Evolutionary conservation across 768 basidiomycete genomes (phyloP).

Genomic region (Pisolithus marmoratus): DNA sequence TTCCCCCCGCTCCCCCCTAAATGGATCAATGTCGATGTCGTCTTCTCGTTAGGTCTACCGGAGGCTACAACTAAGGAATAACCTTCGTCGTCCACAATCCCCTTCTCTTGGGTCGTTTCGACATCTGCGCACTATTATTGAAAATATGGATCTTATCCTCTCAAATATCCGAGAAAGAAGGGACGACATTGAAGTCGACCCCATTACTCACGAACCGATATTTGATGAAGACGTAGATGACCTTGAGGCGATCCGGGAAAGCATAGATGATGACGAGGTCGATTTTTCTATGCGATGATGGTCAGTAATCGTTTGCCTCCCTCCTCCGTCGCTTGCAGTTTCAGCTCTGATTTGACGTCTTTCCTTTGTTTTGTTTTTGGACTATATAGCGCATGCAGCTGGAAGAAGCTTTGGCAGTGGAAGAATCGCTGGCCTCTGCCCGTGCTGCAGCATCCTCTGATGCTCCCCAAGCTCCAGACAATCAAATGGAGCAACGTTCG

Average conservation of each 20-base stretch:
- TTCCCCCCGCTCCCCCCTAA: slow-evolving; percentile 22
- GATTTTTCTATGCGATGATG: neutral
- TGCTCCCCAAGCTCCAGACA: neutral
- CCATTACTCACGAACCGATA: too few relatives aligned
- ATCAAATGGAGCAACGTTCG: neutral
- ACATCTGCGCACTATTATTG: slow-evolving; percentile 46
- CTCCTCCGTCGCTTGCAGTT: slow-evolving; percentile 23
- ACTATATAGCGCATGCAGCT: slow-evolving; percentile 10
- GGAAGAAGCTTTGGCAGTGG: slow-evolving; percentile 3
- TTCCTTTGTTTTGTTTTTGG: slow-evolving; percentile 12
- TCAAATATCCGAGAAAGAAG: too few relatives aligned
- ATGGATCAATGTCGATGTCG: neutral
- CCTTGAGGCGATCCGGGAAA: too few relatives aligned
- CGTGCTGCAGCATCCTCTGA: neutral
- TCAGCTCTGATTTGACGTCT: slow-evolving; percentile 21
- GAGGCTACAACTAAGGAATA: slow-evolving; percentile 14
- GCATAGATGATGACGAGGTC: neutral
- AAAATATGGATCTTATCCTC: slow-evolving; percentile 7
- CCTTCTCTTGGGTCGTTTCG: slow-evolving; percentile 30
- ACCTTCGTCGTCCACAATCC: slow-evolving; percentile 21
- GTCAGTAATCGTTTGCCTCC: neutral
- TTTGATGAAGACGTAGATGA: too few relatives aligned
- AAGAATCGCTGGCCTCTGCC: slow-evolving; percentile 1
- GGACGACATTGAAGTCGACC: too few relatives aligned
- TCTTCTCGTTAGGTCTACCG: slow-evolving; percentile 18